These are phyloP conservation scores for Sporisorium graminicola DNA, from an alignment of 1,284 basidiomycete species.

Conservation along the genomic window DNA sequence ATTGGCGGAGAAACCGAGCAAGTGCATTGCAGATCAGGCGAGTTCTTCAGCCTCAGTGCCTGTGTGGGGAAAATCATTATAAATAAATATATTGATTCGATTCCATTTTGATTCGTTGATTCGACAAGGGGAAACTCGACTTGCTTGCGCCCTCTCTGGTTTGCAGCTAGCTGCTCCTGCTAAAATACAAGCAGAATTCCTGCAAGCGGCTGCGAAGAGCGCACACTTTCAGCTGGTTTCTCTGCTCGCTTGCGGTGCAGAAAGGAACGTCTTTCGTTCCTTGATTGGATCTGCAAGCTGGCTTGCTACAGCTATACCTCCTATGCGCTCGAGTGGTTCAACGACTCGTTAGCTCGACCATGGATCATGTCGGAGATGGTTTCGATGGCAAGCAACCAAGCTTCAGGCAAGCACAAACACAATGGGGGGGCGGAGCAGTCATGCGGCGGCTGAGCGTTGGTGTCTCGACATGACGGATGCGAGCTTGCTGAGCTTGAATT, in stretches of 20 bases:
- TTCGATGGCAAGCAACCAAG: background rate
- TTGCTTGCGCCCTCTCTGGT: background rate
- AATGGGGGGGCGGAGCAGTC: no score
- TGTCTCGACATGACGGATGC: conserved; percentile 5
- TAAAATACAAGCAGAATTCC: conserved; percentile 10
- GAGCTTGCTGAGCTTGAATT: conserved; percentile 27
- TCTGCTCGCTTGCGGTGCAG: background rate
- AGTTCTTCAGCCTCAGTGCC: background rate
- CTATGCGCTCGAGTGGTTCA: background rate
- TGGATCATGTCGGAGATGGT: background rate
- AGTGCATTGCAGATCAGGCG: conserved; percentile 4
- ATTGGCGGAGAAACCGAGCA: conserved; percentile 5
- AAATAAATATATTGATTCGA: background rate
- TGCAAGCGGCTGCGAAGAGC: conserved; percentile 5
- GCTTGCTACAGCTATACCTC: background rate
- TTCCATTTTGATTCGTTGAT: background rate
- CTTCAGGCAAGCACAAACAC: background rate
- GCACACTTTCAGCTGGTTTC: background rate
- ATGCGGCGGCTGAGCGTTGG: conserved; percentile 6
- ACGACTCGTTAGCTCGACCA: background rate
- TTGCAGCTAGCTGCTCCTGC: background rate
- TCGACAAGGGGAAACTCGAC: conserved; percentile 16
- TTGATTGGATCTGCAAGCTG: background rate
- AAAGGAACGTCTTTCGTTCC: background rate
- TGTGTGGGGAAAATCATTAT: conserved; percentile 4